Evolutionary conservation across 345 rosid genomes (phyloP), one percentile per base, ranked within the genome.

Genomic region (Gossypium australe): DNA sequence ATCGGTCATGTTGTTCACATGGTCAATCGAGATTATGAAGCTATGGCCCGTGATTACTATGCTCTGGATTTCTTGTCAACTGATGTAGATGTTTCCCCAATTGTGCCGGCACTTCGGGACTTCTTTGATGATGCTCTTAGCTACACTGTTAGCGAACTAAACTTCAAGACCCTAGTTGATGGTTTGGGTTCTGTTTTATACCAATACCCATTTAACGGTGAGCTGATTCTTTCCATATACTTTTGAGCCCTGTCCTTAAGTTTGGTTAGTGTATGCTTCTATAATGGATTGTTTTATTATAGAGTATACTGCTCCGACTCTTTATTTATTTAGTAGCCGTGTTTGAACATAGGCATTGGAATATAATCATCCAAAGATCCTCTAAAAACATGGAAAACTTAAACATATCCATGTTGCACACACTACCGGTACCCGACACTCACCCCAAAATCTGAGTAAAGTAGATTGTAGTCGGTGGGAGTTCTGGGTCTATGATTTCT

Each of bases 31-130:
- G 99, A 95, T 80, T 95, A 95, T 76, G 98, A 93, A 83, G 98
- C 99, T 75, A 95, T 95, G 99, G 99, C 99, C 55, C 87, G 85
- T 76, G 99, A 95, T 82, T 95, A 95, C 77, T 91, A 95, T 78
- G 96, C 90, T 75, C 80, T 95, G 78, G 85, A 91, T 79, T 95
- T 95, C 84, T 78, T 95, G 77, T 83, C 99, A 0, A 84, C 85
- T 74, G 99, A 95, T 79, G 98, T 95, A 9, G 99, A 94, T 59
- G 96, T 94, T 75, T 83, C 98, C 75, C 98, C 99, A 41, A 91
- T 94, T 60, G 84, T 94, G 68, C 99, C 99, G 70, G 98, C 98
- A 27, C 95, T 94, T 14, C 89, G 83, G 66, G 77, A 85, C 81
- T 92, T 91, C 89, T 95, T 95, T 75, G 98, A 95, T 69, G 99